Evolutionary conservation across 2,329 filamentous ascomycete genomes (phyloP).

Genomic region (Neofusicoccum cordaticola): DNA sequence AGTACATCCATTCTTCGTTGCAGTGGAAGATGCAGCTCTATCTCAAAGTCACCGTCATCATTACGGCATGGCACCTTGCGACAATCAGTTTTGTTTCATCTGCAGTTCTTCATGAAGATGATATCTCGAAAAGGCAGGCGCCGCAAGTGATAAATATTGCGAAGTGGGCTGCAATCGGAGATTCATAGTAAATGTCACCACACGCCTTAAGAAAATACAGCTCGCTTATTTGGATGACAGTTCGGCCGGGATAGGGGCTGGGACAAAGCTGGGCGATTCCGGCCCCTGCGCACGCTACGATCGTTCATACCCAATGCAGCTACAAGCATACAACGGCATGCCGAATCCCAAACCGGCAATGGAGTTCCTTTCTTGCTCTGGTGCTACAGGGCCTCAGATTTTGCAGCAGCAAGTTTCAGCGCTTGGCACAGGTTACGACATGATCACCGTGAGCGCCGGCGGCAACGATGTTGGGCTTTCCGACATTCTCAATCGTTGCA

Average conservation of each 20-base stretch:
- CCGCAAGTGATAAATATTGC: too few species aligned
- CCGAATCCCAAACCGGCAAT: neutral
- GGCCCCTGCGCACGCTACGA: neutral
- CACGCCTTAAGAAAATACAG: too few species aligned
- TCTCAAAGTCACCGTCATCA: too few species aligned
- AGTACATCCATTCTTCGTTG: too few species aligned
- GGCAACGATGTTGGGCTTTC: slow-evolving; percentile 9
- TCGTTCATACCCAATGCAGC: neutral
- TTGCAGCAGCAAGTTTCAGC: neutral
- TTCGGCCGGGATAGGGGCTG: neutral
- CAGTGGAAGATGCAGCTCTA: too few species aligned
- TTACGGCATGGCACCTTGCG: too few species aligned
- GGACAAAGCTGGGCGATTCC: neutral
- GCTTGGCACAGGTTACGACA: neutral
- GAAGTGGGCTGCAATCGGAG: too few species aligned
- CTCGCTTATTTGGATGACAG: neutral
- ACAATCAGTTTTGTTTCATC: too few species aligned
- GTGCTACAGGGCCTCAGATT: neutral
- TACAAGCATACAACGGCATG: neutral
- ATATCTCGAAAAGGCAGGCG: too few species aligned
- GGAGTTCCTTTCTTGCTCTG: slow-evolving; percentile 2
- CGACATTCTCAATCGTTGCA: slow-evolving; percentile 4
- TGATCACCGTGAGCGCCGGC: neutral
- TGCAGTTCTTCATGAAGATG: too few species aligned
- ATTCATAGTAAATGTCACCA: too few species aligned